phyloP scores from a whole-genome alignment of 1,139 yeast species.

The Hyphopichia burtonii region DNA sequence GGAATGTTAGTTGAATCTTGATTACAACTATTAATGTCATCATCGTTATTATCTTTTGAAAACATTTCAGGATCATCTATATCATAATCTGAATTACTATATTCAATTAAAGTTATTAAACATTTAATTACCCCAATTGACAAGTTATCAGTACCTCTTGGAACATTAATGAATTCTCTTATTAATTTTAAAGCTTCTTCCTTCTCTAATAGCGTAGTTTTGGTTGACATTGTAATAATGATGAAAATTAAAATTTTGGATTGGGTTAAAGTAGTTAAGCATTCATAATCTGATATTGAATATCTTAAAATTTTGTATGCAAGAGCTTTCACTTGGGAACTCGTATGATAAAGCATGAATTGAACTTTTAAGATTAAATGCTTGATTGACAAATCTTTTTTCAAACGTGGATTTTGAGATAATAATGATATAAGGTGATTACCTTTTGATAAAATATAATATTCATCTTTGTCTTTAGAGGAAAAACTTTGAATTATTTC shows the following conservation, averaged over 20 bases:
- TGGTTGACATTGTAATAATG: slow-evolving; percentile 61
- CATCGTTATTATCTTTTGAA: slow-evolving; percentile 10
- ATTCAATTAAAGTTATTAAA: slow-evolving; percentile 69
- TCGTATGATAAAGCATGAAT: slow-evolving; percentile 55
- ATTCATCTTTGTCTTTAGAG: slow-evolving; percentile 38
- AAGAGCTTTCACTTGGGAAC: slow-evolving; percentile 67
- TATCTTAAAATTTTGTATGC: slow-evolving; percentile 76
- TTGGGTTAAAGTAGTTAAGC: slow-evolving; percentile 46
- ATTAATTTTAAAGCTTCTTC: slow-evolving; percentile 77
- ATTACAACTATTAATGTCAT: slow-evolving; percentile 6
- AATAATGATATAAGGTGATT: slow-evolving; percentile 62
- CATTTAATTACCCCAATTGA: slow-evolving; percentile 71
- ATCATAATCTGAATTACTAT: slow-evolving; percentile 28
- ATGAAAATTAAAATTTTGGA: slow-evolving; percentile 61
- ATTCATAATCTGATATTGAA: slow-evolving; percentile 53
- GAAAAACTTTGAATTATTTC: slow-evolving; percentile 30
- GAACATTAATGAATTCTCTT: slow-evolving; percentile 58
- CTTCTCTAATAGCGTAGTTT: slow-evolving; percentile 58
- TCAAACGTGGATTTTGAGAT: slow-evolving; percentile 58
- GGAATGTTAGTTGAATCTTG: slow-evolving; percentile 8
- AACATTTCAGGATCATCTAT: slow-evolving; percentile 8
- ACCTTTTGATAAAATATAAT: slow-evolving; percentile 53
- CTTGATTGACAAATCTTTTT: slow-evolving; percentile 62
- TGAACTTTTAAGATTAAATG: slow-evolving; percentile 62
- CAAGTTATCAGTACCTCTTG: slow-evolving; percentile 55